Conservation (phyloP, 169 alveolate species). For the Plasmodium gaboni region DNA sequence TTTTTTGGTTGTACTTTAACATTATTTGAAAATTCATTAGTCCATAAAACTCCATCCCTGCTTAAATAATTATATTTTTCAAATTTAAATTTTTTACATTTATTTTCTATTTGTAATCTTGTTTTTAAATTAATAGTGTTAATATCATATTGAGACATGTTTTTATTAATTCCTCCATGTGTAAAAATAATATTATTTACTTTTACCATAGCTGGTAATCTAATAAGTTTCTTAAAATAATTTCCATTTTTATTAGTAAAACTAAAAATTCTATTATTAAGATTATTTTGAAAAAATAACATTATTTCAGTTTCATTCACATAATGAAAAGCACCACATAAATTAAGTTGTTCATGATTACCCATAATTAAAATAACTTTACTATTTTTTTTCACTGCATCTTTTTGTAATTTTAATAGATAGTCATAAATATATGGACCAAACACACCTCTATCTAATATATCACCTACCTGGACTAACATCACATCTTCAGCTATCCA, state of each 20-base stretch:
- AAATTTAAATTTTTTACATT: slow-evolving; percentile 6
- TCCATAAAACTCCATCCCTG: slow-evolving; percentile 46
- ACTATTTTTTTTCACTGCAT: slow-evolving; percentile 50
- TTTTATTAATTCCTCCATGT: slow-evolving; percentile 35
- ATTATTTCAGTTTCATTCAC: slow-evolving; percentile 42
- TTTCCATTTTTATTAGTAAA: slow-evolving; percentile 19
- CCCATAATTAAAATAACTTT: slow-evolving; percentile 45
- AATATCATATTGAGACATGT: slow-evolving; percentile 31
- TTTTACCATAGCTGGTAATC: slow-evolving; percentile 44
- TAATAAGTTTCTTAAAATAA: slow-evolving; percentile 29
- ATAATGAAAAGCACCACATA: slow-evolving; percentile 51
- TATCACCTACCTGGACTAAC: slow-evolving; percentile 53
- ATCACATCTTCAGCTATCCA: slow-evolving; percentile 78
- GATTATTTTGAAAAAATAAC: slow-evolving; percentile 47
- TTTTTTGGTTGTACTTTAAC: slow-evolving; percentile 19
- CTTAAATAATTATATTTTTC: slow-evolving; percentile 34
- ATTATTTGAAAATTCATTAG: slow-evolving; percentile 20
- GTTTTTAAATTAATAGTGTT: slow-evolving; percentile 38
- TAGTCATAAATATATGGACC: slow-evolving; percentile 52
- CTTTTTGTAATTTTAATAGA: slow-evolving; percentile 57
- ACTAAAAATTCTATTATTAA: slow-evolving; percentile 10
- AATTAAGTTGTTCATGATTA: slow-evolving; percentile 56
- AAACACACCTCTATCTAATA: slow-evolving; percentile 53
- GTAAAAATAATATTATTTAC: slow-evolving; percentile 50
- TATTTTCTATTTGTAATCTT: slow-evolving; percentile 50